Conservation (phyloP, 441 rosid genomes). For the Sinapis alba region DNA sequence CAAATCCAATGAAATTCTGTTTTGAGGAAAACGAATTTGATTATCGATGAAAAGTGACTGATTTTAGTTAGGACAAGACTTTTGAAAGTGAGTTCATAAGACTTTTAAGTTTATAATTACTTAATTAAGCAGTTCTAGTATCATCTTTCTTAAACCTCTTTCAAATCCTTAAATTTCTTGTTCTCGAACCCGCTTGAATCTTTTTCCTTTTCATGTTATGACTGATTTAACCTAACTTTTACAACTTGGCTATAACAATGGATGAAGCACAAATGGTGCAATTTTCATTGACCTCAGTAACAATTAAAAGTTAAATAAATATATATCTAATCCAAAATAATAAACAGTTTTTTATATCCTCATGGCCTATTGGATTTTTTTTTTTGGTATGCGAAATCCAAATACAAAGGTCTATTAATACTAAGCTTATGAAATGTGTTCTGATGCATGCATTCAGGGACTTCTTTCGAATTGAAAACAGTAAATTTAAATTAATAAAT, state of each 20-base stretch:
- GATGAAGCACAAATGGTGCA: background rate
- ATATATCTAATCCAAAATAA: background rate
- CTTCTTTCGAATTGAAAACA: constrained; percentile 13
- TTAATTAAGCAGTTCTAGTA: constrained; percentile 15
- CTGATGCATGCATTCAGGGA: constrained; percentile 17
- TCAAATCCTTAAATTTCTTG: constrained; percentile 14
- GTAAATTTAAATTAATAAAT: background rate
- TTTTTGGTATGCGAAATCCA: background rate
- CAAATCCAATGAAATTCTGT: constrained; percentile 46
- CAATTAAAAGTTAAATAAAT: background rate
- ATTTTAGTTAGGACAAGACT: constrained; percentile 36
- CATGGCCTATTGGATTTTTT: background rate
- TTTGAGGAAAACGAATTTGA: constrained; percentile 1
- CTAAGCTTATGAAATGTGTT: constrained; percentile 8
- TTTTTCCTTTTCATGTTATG: constrained; percentile 9
- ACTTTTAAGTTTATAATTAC: constrained; percentile 30
- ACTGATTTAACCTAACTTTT: background rate
- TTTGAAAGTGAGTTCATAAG: constrained; percentile 32
- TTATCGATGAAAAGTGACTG: constrained; percentile 13
- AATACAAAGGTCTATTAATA: background rate
- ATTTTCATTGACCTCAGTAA: background rate
- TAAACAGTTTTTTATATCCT: background rate
- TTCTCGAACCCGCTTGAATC: constrained; percentile 33
- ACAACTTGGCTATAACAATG: background rate
- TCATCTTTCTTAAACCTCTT: constrained; percentile 29